Percentiles rank a stretch among this genome's conserved stretches.
These are phyloP conservation scores for Suhomyces bolitotheri DNA, from an alignment of 1,139 yeast species.

Conservation along the genomic window DNA sequence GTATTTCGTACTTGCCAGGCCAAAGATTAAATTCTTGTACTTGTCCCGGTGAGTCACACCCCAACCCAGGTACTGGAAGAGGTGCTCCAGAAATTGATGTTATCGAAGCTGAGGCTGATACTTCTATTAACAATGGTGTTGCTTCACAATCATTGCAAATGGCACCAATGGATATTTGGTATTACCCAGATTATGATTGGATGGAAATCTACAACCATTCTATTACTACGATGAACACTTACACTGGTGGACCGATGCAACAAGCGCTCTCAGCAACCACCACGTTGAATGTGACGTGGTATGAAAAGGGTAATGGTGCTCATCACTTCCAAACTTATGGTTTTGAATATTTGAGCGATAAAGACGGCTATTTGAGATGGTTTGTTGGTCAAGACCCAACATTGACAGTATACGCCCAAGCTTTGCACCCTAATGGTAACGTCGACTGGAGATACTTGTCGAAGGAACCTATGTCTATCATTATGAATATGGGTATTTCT, in stretches of 20 bases:
- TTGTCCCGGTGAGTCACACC: conserved; percentile 70
- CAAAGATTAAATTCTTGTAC: conserved; percentile 51
- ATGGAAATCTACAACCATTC: conserved; percentile 61
- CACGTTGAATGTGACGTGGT: conserved; percentile 73
- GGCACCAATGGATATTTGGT: conserved; percentile 89
- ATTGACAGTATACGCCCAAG: conserved; percentile 57
- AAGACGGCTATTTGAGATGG: conserved; percentile 79
- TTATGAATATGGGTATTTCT: conserved; percentile 78
- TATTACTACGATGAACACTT: conserved; percentile 69
- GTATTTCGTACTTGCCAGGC: conserved; percentile 33
- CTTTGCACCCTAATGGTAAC: conserved; percentile 82
- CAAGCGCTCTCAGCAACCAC: conserved; percentile 80
- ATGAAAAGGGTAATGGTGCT: conserved; percentile 45
- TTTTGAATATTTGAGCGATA: conserved; percentile 72
- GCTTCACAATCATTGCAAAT: conserved; percentile 82
- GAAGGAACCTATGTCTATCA: conserved; percentile 83
- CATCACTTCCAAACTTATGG: conserved; percentile 68
- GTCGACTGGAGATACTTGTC: conserved; percentile 72
- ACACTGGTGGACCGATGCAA: conserved; percentile 83
- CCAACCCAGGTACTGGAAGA: conserved; percentile 75
- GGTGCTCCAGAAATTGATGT: conserved; percentile 92
- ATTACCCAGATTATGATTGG: conserved; percentile 74
- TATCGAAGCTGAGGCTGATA: conserved; percentile 69
- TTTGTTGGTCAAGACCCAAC: conserved; percentile 72
- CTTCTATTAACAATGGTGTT: conserved; percentile 52